These are phyloP conservation scores for Claviceps cyperi DNA, from an alignment of 2,329 filamentous ascomycete genomes.

Conservation along the genomic window DNA sequence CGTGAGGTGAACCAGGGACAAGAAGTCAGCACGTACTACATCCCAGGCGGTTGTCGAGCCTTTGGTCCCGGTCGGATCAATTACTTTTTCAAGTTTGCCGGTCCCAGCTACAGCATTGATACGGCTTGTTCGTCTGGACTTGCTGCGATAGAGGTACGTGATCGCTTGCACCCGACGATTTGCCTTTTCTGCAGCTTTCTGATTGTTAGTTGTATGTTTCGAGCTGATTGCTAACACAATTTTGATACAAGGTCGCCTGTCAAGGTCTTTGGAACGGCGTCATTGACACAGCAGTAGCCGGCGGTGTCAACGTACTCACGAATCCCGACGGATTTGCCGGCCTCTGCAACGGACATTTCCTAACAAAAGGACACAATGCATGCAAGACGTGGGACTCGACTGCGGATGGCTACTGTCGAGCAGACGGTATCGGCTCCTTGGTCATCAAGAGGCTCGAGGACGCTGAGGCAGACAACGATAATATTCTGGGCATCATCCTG, in stretches of 20 bases:
- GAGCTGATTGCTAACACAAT: conserved; percentile 15
- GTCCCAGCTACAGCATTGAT: conserved; percentile 58
- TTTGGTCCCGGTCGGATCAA: conserved; percentile 51
- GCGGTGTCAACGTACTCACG: conserved; percentile 7
- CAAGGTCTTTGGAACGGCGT: conserved; percentile 4
- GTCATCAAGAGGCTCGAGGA: conserved; percentile 70
- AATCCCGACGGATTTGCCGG: conserved; percentile 3
- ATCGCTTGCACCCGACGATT: background rate
- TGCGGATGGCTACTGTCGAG: conserved; percentile 72
- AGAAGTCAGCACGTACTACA: conserved; percentile 54
- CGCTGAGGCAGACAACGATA: conserved; percentile 63
- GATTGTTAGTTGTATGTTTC: too few relatives aligned
- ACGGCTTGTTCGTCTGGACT: conserved; percentile 65
- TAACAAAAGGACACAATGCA: conserved; percentile 1
- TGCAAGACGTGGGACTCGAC: conserved; percentile 66
- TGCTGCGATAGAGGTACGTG: conserved; percentile 45
- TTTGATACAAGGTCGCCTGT: conserved; percentile 14
- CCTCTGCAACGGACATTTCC: conserved; percentile 3
- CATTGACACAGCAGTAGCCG: conserved; percentile 2
- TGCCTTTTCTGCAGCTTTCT: too few relatives aligned
- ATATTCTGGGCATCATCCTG: conserved; percentile 59
- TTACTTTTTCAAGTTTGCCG: conserved; percentile 64
- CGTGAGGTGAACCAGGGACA: conserved; percentile 70
- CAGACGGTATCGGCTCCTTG: conserved; percentile 59
- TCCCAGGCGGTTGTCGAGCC: conserved; percentile 54